Base-by-base conservation (phyloP, 225 moss, liverwort and hornwort genomes). In the Climacium dendroides region DNA sequence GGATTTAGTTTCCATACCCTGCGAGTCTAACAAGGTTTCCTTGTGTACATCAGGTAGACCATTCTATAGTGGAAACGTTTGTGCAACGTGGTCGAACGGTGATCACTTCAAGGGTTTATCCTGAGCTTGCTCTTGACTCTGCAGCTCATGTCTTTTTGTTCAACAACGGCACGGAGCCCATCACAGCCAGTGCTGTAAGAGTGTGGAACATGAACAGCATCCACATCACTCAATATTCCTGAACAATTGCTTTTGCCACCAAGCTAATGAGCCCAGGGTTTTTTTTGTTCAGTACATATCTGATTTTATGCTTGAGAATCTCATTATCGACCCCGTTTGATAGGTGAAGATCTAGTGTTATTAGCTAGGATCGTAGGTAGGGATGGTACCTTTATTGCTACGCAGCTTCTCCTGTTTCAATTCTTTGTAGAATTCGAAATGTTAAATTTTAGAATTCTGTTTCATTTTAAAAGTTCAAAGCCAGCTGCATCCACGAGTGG, bases 61-160 rank as follows among this genome's bases (percentile, higher is more conserved):
- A 91, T 87, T 97, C 97, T 60, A 91, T 98, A 53, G 93, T 98
- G 43, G 97, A 98, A 84, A 91, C 88, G 3, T 98, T 95, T 85
- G 95, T 93, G 53, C 96, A 95, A 89, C 93, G 90, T 41, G 97
- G 98, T 60, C 93, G 94, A 83, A 88, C 92, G 24, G 92, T 91
- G 39, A 92, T 97, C 47, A 98, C 97, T 58, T 93, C 97, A 18
- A 92, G 98, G 77, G 97, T 98, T 15, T 97, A 98, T 74, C 97
- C 97, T 19, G 95, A 96, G 63, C 63, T 92, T 9, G 98, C 98
- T 30, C 79, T 95, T 29, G 90, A 92, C 48, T 71, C 93, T 28
- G 93, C 92, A 80, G 98, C 98, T 35, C 89, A 89, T 43, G 89
- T 96, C 43, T 98, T 87, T 62, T 73, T 98, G 30, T 98, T 97